These are phyloP conservation scores for Zymoseptoria brevis DNA, from an alignment of 2,329 filamentous ascomycete species.

Conservation along the genomic window DNA sequence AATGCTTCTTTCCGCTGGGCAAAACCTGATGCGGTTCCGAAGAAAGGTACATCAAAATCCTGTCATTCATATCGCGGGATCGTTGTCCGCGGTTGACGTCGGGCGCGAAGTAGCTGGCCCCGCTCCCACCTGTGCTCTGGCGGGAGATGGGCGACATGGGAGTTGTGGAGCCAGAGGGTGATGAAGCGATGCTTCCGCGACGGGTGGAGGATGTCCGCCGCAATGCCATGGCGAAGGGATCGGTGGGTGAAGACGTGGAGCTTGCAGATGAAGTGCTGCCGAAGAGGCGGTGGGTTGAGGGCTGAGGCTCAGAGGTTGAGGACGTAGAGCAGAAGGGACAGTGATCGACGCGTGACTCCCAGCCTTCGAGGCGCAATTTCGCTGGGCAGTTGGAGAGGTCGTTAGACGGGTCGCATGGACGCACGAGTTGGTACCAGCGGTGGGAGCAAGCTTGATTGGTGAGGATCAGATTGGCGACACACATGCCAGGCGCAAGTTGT, in stretches of 20 bases:
- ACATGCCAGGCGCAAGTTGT: slow-evolving; percentile 32
- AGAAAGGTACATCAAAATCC: slow-evolving; percentile 28
- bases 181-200: neutral
- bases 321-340: slow-evolving; percentile 39
- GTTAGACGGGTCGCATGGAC: slow-evolving; percentile 35
- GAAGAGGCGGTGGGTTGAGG: slow-evolving; percentile 42
- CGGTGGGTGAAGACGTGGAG: slow-evolving; percentile 20
- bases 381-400: slow-evolving; percentile 41
- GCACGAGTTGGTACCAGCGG: slow-evolving; percentile 43
- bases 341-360: slow-evolving; percentile 41
- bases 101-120: slow-evolving; percentile 3
- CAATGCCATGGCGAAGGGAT: slow-evolving; percentile 11
- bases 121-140: slow-evolving; percentile 10
- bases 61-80: slow-evolving; percentile 29
- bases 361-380: slow-evolving; percentile 41
- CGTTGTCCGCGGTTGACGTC: slow-evolving; percentile 24
- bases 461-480: slow-evolving; percentile 44
- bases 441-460: slow-evolving; percentile 40
- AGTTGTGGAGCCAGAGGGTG: neutral
- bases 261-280: slow-evolving; percentile 37
- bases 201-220: neutral
- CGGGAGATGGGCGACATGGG: neutral
- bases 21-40: slow-evolving; percentile 26
- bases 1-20: slow-evolving; percentile 26
- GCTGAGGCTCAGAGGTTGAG: slow-evolving; percentile 28